Evolutionary conservation across 306 rosid genomes (phyloP).

Genomic region (Quercus cerris): DNA sequence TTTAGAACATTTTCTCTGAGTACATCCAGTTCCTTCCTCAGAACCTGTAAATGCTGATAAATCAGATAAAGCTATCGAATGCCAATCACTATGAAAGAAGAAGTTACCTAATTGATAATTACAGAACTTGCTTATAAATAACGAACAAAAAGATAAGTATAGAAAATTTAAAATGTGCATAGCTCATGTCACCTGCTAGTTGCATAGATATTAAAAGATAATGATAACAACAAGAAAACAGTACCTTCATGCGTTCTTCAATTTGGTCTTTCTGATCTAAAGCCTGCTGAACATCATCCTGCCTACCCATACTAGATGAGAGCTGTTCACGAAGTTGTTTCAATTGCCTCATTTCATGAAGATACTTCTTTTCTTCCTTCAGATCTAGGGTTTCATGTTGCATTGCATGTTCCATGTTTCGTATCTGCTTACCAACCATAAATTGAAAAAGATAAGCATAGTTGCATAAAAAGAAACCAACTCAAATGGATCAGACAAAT

Average conservation of each 20-base stretch:
- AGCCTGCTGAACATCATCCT: slow-evolving; percentile 57
- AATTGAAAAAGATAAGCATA: slow-evolving; percentile 9
- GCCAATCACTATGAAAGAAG: neutral
- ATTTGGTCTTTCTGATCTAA: slow-evolving; percentile 51
- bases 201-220: slow-evolving; percentile 5
- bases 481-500: neutral
- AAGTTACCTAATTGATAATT: neutral
- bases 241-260: slow-evolving; percentile 64
- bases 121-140: neutral
- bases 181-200: neutral
- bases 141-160: neutral
- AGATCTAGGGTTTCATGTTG: slow-evolving; percentile 79
- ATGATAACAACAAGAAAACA: neutral
- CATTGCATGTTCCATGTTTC: slow-evolving; percentile 66
- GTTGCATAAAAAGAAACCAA: slow-evolving; percentile 14
- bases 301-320: slow-evolving; percentile 49
- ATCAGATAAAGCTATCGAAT: slow-evolving; percentile 1
- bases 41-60: slow-evolving; percentile 38
- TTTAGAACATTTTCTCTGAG: slow-evolving; percentile 56
- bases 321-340: slow-evolving; percentile 72
- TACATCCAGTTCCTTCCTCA: slow-evolving; percentile 61
- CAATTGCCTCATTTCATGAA: slow-evolving; percentile 74
- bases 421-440: slow-evolving; percentile 48
- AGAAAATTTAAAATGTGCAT: neutral
- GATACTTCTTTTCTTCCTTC: slow-evolving; percentile 71